These are phyloP conservation scores for Torulaspora quercuum DNA, from an alignment of 805 yeast genomes.

Conservation along the genomic window DNA sequence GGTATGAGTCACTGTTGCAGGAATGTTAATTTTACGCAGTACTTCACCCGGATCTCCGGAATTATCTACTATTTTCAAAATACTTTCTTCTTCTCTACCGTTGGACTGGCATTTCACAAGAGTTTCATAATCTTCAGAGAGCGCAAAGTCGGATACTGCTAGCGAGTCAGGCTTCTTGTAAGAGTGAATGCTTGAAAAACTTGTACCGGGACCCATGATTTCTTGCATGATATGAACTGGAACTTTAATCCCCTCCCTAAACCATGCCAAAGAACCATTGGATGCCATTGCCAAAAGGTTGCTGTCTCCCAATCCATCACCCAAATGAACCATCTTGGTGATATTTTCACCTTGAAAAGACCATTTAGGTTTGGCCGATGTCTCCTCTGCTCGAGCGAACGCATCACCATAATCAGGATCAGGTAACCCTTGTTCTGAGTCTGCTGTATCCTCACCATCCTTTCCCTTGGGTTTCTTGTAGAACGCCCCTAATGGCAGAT, in stretches of 20 bases:
- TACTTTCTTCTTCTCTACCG: conserved; percentile 31
- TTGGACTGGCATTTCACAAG: conserved; percentile 33
- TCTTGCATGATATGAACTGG: conserved; percentile 35
- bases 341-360: conserved; percentile 33
- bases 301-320: conserved; percentile 39
- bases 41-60: conserved; percentile 33
- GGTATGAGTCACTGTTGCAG: conserved; percentile 32
- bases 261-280: conserved; percentile 37
- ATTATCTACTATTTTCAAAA: conserved; percentile 33
- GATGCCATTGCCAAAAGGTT: conserved; percentile 34
- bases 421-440: conserved; percentile 13
- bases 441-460: conserved; percentile 25
- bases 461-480: conserved; percentile 13
- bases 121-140: conserved; percentile 28
- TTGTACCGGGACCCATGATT: conserved; percentile 34
- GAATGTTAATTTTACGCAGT: conserved; percentile 29
- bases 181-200: conserved; percentile 32
- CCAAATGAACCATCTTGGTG: conserved; percentile 27
- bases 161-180: conserved; percentile 22
- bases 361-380: conserved; percentile 28
- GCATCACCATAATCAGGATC: conserved; percentile 72
- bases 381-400: conserved; percentile 45
- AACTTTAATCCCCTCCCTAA: conserved; percentile 30
- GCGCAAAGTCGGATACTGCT: conserved; percentile 33
- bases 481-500: conserved; percentile 30